Base-by-base conservation (phyloP, 345 rosid species). In the Geranium brycei region DNA sequence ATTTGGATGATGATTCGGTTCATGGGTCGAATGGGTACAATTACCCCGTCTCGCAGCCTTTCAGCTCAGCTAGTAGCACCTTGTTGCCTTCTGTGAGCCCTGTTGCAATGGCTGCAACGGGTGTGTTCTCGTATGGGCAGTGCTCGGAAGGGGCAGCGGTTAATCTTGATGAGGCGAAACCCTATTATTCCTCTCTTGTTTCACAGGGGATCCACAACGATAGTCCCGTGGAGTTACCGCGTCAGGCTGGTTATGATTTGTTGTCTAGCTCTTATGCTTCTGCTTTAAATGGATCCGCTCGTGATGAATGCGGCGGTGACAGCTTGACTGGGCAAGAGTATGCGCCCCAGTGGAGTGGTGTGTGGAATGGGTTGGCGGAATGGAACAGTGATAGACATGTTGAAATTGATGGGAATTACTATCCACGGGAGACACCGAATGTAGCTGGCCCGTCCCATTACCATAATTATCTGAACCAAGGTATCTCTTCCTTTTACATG, bases 101-200 rank as follows among this genome's bases (percentile, higher is more conserved):
- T 28, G 59, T 31, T 35, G 69, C 63, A 57, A 60, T 64, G 2
- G 35, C 78, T 53, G 19, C 83, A 4, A 51, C 61, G 14, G 71
- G 66, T 59, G 28, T 72, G n/a, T 71, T 31, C 69, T 31, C 73
- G 15, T 75, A 67, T 63, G 69, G 65, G 57, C 75, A 64, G 51
- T 65, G 30, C 53, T 47, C 76, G 3, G 77, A 62, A 62, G 28
- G 63, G 38, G 2, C 17, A 15, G 19, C 51, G 17, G 16, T 51
- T 60, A 64, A 58, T 56, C 60, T 67, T 64, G 58, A 38, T 63
- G 82, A 81, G 55, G 80, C 74, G 14, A 58, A 72, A 57, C 73
- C 78, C 0, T 84, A 75, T 64, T 76, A 71, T 47, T 75, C 82
- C 0, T 70, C 82, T 2, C 77, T 66, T 67, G 69, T 71, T 62